Evolutionary conservation across 345 rosid species (phyloP), one percentile per base, ranked within the genome.

Genomic region (Citrus medica): DNA sequence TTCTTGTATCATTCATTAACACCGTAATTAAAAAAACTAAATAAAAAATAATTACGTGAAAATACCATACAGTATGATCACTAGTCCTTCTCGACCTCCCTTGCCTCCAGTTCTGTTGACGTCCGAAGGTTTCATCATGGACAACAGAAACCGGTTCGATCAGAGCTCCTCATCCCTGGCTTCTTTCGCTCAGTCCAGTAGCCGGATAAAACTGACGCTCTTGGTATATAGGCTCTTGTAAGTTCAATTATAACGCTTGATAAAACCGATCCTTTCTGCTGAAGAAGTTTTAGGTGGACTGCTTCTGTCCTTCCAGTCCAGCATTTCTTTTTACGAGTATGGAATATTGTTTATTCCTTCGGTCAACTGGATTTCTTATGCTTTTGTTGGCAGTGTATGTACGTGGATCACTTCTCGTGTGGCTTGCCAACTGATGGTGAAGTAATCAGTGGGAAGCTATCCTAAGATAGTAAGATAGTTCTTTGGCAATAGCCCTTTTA

Each of bases 171-270:
- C 87, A 0, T 51, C 76, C 2, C 81, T 79, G 76, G 80, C 91
- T 33, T 33, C 35, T 33, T 33, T 33, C 6, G 35, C 35, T 33
- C 35, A 33, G 35, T 35, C 38, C 42, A 7, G 42, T 38, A 7
- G 42, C 9, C 2, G 10, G 42, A 91, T 81, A 92, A 77, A 78
- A 87, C 93, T 46, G 92, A 91, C 83, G 90, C 97, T 9, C 97
- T 93, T 84, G 99, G 99, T 71, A 32, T 32, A 4, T 32, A 84
- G 98, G 83, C 92, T 96, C 17, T 67, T 96, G 99, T 92, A 84
- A 94, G 94, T 69, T 60, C 37, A 37, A 22, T 58, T 58, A 33
- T 40, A 40, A 2, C 10, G 46, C 12, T 88, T 95, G 69, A 82
- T 95, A 4, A 81, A 85, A 80, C 93, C 93, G 74, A 90, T 93